Percentiles rank a stretch among this genome's conserved stretches.
Conservation (phyloP, 2,329 filamentous ascomycete genomes). For the Xylariaceae sp. region DNA sequence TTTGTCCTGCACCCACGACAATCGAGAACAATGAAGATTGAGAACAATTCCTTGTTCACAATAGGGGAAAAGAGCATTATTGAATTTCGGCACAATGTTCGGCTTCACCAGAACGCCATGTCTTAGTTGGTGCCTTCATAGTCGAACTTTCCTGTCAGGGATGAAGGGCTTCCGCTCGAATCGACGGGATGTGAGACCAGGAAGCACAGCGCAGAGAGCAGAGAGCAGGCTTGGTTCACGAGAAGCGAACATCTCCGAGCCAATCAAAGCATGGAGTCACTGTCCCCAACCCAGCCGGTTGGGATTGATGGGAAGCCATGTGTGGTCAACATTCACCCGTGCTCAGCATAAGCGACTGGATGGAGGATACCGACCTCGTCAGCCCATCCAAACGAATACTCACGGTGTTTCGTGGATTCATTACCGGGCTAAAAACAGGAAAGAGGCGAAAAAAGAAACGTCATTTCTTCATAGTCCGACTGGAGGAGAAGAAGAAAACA, state of each 20-base stretch:
- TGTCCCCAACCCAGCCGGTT: background rate
- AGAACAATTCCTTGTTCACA: slow-evolving; percentile 3
- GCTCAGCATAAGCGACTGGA: background rate
- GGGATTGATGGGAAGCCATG: slow-evolving; percentile 1
- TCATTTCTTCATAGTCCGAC: background rate
- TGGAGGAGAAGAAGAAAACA: background rate
- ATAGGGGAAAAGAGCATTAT: slow-evolving; percentile 6
- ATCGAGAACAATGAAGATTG: background rate
- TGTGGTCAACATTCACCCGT: background rate
- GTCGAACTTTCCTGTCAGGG: background rate
- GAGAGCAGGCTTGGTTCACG: background rate
- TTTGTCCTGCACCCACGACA: background rate
- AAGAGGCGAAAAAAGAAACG: background rate
- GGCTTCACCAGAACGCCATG: slow-evolving; percentile 22
- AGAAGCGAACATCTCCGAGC: slow-evolving; percentile 9
- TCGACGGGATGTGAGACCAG: slow-evolving; percentile 1
- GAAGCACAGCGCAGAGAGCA: background rate
- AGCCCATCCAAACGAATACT: background rate
- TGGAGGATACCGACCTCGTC: background rate
- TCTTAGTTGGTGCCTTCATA: slow-evolving; percentile 19
- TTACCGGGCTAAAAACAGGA: background rate
- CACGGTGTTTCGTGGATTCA: background rate
- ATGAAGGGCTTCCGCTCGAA: background rate
- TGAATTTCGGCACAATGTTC: slow-evolving; percentile 23
- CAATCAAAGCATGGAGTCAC: slow-evolving; percentile 1